phyloP scores from a whole-genome alignment of 2,329 filamentous ascomycete genomes.

The Claviceps sp. region DNA sequence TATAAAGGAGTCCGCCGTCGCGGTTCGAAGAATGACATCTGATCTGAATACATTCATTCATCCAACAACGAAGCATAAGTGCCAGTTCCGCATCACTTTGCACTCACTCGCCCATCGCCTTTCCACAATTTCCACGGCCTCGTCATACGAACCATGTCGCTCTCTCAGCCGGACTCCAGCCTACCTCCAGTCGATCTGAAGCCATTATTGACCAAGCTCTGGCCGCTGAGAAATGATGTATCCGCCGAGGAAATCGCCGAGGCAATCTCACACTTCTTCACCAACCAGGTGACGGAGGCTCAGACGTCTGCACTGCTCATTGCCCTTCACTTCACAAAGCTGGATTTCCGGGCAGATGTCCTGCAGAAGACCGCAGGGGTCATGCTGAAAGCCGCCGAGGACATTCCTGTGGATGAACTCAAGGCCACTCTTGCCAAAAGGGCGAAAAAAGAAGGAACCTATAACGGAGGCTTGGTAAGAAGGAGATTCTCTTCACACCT shows the following conservation, averaged over 20 bases:
- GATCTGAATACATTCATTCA: too few relatives aligned
- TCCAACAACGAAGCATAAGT: too few relatives aligned
- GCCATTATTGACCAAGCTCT: conserved; percentile 58
- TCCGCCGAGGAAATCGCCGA: conserved; percentile 72
- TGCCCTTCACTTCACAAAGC: conserved; percentile 78
- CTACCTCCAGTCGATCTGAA: conserved; percentile 45
- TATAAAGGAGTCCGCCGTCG: not conserved
- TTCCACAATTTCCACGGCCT: not conserved
- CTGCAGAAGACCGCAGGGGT: conserved; percentile 70
- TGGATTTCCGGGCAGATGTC: conserved; percentile 74
- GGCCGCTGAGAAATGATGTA: conserved; percentile 45
- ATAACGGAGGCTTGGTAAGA: conserved; percentile 70
- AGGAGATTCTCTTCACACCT: not conserved
- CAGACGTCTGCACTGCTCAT: conserved; percentile 82
- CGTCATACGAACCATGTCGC: conserved; percentile 15
- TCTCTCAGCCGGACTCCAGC: conserved; percentile 13
- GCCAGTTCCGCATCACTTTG: too few relatives aligned
- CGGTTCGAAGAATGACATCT: not conserved
- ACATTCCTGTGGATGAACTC: conserved; percentile 53
- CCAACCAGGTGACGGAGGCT: conserved; percentile 73
- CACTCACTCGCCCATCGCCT: too few relatives aligned
- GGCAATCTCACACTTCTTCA: conserved; percentile 87
- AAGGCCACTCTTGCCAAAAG: conserved; percentile 45
- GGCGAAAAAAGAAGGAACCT: conserved; percentile 55
- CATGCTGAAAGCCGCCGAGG: conserved; percentile 70